Evolutionary conservation across 73 alveolate genomes (phyloP).

Genomic region (Paraurostyla sp.): DNA sequence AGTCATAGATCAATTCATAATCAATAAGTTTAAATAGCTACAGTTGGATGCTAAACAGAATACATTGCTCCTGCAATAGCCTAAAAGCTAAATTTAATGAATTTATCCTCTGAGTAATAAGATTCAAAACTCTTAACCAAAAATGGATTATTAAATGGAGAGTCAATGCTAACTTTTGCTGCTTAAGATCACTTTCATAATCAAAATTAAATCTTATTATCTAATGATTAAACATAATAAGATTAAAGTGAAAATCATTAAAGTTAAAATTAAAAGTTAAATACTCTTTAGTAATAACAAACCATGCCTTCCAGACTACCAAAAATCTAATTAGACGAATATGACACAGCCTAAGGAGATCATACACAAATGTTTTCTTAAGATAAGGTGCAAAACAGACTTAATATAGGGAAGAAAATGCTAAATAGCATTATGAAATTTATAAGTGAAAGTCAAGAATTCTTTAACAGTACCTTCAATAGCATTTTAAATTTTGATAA

Average conservation of each 20-base stretch:
- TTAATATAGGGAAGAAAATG: conserved; percentile 21
- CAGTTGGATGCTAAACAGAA: neutral
- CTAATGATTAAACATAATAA: too few relatives aligned
- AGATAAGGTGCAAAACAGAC: neutral
- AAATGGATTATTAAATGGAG: neutral
- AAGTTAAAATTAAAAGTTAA: too few relatives aligned
- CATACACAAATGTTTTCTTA: neutral
- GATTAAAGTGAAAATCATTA: too few relatives aligned
- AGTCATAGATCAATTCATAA: neutral
- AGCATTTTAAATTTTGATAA: conserved; percentile 18
- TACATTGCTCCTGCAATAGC: neutral
- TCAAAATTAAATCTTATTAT: neutral
- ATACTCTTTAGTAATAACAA: too few relatives aligned
- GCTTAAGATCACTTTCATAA: neutral
- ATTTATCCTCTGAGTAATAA: too few relatives aligned
- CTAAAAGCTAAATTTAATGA: neutral
- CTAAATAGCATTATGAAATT: neutral
- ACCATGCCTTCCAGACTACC: too few relatives aligned
- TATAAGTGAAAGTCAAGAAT: neutral
- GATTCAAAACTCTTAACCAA: too few relatives aligned
- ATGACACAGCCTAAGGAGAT: neutral
- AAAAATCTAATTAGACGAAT: neutral
- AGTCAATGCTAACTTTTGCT: conserved; percentile 2
- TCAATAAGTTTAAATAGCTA: neutral
- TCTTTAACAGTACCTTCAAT: neutral